Evolutionary conservation across 192 early-diverging fungal genomes (phyloP), one percentile per base, ranked within the genome.

Genomic region (Coemansia sp.): DNA sequence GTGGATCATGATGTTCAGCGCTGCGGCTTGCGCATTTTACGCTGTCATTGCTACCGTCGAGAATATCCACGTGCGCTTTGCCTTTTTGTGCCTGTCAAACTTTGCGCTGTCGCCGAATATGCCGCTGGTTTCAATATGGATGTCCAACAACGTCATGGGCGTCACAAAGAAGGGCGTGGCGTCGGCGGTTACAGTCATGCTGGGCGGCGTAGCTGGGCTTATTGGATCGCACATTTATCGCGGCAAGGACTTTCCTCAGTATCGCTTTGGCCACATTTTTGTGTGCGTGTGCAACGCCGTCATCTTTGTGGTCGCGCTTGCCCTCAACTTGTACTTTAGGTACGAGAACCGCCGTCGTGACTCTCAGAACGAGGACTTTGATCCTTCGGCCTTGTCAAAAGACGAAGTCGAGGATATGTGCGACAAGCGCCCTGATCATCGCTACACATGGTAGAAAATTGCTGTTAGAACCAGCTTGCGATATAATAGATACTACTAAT

Each of bases 191-290:
- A 74, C 83, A 0, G 75, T 84, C 20, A 89, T 88, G 67, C 65
- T 88, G 11, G 87, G 86, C 9, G 82, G 86, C 18, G 61, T 88
- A 9, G 81, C 84, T 20, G 73, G 80, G 1, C 77, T 89, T 52
- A 77, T 85, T 22, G 89, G 89, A 8, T 86, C 88, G 22, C 89
- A 90, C 60, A 84, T 90, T 51, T 90, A 90, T 42, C 76, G 85
- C n/a, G 52, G 69, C 5, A 38, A 49, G 6, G 88, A 90, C 31
- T 73, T 67, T 0, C 89, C 89, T 15, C 74, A 81, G 22, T 90
- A 86, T 41, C 70, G 76, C 13, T 77, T 75, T 51, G 87, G 87
- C 31, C 87, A 88, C 36, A 69, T 78, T 3, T 79, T 84, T 66
- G 70, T 75, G 2, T 72, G 76, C 46, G 60, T 72, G 0, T 79